These are phyloP conservation scores for Claviceps maximensis DNA, from an alignment of 2,329 filamentous ascomycete genomes.

Conservation along the genomic window DNA sequence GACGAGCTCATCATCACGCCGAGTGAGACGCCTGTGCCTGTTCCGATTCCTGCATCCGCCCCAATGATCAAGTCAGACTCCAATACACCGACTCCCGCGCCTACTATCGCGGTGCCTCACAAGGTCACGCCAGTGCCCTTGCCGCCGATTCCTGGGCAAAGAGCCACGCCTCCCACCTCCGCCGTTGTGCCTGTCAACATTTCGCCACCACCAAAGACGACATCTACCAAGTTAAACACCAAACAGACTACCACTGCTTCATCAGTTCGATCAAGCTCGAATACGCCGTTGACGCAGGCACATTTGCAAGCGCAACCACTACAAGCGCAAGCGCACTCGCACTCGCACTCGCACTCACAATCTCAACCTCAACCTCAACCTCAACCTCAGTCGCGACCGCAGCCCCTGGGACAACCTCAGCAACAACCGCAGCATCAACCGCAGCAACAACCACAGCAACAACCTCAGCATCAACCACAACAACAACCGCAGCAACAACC, in stretches of 20 bases:
- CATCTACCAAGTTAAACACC: constrained; percentile 8
- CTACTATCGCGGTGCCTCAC: constrained; percentile 2
- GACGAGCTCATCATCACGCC: constrained; percentile 14
- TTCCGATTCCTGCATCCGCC: constrained; percentile 1
- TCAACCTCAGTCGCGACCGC: constrained; percentile 4
- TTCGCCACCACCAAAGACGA: constrained; percentile 4
- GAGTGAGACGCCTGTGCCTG: constrained; percentile 8
- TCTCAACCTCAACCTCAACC: constrained; percentile 3
- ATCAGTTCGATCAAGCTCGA: constrained; percentile 2
- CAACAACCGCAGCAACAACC: constrained; percentile 8
- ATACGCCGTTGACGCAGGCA: constrained; percentile 1
- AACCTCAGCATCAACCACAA: constrained; percentile 1
- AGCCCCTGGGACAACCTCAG: constrained; percentile 6
- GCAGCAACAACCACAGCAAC: constrained; percentile 7
- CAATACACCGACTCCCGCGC: constrained; percentile 3
- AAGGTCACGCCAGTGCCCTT: constrained; percentile 26
- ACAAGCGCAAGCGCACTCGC: constrained; percentile 1
- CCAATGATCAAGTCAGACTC: constrained; percentile 3
- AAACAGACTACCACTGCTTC: constrained; percentile 10
- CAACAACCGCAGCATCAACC: constrained; percentile 1
- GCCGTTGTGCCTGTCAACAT: neutral
- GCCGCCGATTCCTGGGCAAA: constrained; percentile 21
- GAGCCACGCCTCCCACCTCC: constrained; percentile 18
- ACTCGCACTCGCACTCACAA: neutral
- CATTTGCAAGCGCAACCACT: constrained; percentile 8